These are phyloP conservation scores for Diplodia intermedia DNA, from an alignment of 2,329 filamentous ascomycete genomes.

Conservation along the genomic window DNA sequence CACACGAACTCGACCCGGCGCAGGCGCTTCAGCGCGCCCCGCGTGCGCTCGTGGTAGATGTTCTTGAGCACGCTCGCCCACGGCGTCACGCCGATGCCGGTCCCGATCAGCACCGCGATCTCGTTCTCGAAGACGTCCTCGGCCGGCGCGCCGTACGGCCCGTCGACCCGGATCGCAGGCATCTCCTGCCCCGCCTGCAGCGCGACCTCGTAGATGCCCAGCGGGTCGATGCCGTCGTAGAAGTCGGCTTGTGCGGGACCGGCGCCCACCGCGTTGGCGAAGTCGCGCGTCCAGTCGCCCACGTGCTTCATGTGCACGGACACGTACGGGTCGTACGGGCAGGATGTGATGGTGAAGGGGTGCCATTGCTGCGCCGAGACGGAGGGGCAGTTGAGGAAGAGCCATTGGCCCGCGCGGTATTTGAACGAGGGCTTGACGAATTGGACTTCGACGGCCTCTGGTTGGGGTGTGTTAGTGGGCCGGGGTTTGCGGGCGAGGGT, in stretches of 20 bases:
- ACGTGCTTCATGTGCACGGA: slow-evolving; percentile 96
- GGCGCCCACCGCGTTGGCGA: slow-evolving; percentile 93
- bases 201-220: slow-evolving; percentile 97
- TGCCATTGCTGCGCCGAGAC: slow-evolving; percentile 95
- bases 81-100: slow-evolving; percentile 85
- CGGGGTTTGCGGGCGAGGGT: too few species aligned
- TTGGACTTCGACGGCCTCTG: slow-evolving; percentile 94
- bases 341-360: slow-evolving; percentile 96
- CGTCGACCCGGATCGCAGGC: slow-evolving; percentile 88
- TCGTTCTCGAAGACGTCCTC: slow-evolving; percentile 97
- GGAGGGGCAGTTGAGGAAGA: slow-evolving; percentile 91
- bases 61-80: slow-evolving; percentile 93
- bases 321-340: slow-evolving; percentile 92
- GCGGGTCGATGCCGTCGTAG: slow-evolving; percentile 87
- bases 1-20: slow-evolving; percentile 98
- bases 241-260: slow-evolving; percentile 86
- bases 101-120: slow-evolving; percentile 84
- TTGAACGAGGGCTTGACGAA: slow-evolving; percentile 96
- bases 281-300: slow-evolving; percentile 90
- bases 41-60: slow-evolving; percentile 94
- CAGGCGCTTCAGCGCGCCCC: slow-evolving; percentile 87
- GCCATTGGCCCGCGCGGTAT: slow-evolving; percentile 98
- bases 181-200: slow-evolving; percentile 91
- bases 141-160: slow-evolving; percentile 93
- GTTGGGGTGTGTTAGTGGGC: slow-evolving; percentile 31